A percentile compares a stretch with the other conserved stretches of the same genome.
Conservation (phyloP, 1,139 yeast genomes). For the Lodderomyces pseudojiufengensis region DNA sequence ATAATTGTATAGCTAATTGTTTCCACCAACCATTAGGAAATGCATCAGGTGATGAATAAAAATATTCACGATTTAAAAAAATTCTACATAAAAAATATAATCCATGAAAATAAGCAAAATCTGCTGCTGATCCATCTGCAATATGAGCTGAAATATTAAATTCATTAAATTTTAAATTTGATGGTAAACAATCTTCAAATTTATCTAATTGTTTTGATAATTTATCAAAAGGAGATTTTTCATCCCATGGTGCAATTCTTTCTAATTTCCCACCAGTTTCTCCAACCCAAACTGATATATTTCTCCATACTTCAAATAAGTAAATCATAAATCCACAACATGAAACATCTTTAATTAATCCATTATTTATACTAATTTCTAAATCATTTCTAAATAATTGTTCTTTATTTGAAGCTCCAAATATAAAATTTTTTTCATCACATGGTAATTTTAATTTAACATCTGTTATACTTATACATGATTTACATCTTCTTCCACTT, state of each 20-base stretch:
- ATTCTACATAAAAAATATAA: constrained; percentile 29
- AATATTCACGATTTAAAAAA: constrained; percentile 33
- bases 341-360: constrained; percentile 15
- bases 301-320: constrained; percentile 32
- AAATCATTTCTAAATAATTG: constrained; percentile 17
- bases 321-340: constrained; percentile 24
- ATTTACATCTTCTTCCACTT: constrained; percentile 31
- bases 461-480: constrained; percentile 27
- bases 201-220: constrained; percentile 20
- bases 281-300: constrained; percentile 34
- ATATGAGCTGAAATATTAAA: constrained; percentile 31
- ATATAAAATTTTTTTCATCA: constrained; percentile 22
- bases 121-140: constrained; percentile 29
- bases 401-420: constrained; percentile 17
- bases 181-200: constrained; percentile 22
- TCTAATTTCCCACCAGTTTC: constrained; percentile 27
- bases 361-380: background rate
- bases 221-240: constrained; percentile 21
- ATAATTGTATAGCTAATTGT: constrained; percentile 18
- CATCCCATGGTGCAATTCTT: constrained; percentile 25
- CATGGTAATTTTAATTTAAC: constrained; percentile 23
- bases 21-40: constrained; percentile 32
- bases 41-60: constrained; percentile 27
- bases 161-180: constrained; percentile 19
- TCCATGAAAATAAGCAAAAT: constrained; percentile 36